phyloP scores from a whole-genome alignment of 2,329 filamentous ascomycete genomes.

The Aspergillus fructus region DNA sequence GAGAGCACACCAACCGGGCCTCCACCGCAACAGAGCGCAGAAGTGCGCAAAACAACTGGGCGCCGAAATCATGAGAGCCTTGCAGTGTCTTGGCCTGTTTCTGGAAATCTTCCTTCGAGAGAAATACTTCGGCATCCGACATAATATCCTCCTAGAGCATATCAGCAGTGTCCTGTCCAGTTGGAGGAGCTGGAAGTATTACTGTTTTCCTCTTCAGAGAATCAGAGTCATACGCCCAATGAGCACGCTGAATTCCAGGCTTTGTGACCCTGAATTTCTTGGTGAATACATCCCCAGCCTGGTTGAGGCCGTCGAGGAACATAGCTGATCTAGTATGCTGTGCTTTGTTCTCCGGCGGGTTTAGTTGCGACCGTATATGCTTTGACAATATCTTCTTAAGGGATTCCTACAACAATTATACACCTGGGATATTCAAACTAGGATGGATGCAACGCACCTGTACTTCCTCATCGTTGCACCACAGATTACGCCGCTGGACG shows the following conservation, averaged over 20 bases:
- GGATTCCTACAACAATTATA: slow-evolving; percentile 23
- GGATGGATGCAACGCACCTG: slow-evolving; percentile 49
- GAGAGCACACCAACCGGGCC: slow-evolving; percentile 80
- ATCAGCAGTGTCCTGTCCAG: slow-evolving; percentile 15
- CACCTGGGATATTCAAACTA: background rate
- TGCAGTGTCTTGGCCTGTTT: slow-evolving; percentile 66
- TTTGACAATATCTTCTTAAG: slow-evolving; percentile 65
- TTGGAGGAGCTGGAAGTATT: slow-evolving; percentile 17
- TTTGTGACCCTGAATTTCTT: slow-evolving; percentile 69
- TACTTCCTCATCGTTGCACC: slow-evolving; percentile 76
- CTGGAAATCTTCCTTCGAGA: slow-evolving; percentile 72
- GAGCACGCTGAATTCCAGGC: slow-evolving; percentile 65
- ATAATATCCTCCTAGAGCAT: slow-evolving; percentile 53
- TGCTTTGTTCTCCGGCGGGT: slow-evolving; percentile 64
- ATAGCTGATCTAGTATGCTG: slow-evolving; percentile 76
- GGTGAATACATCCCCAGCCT: slow-evolving; percentile 66
- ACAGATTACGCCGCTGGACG: slow-evolving; percentile 73
- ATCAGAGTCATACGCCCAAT: slow-evolving; percentile 71
- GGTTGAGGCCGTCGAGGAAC: slow-evolving; percentile 74
- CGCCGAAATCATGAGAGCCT: slow-evolving; percentile 85
- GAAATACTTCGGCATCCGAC: slow-evolving; percentile 64
- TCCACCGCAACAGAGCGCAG: slow-evolving; percentile 80
- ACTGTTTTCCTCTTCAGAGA: slow-evolving; percentile 57
- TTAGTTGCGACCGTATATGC: slow-evolving; percentile 66
- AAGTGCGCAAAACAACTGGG: slow-evolving; percentile 86